A percentile compares a stretch with the other conserved stretches of the same genome.
These are phyloP conservation scores for Leccinum truebloodii DNA, from an alignment of 768 basidiomycete species.

Conservation along the genomic window DNA sequence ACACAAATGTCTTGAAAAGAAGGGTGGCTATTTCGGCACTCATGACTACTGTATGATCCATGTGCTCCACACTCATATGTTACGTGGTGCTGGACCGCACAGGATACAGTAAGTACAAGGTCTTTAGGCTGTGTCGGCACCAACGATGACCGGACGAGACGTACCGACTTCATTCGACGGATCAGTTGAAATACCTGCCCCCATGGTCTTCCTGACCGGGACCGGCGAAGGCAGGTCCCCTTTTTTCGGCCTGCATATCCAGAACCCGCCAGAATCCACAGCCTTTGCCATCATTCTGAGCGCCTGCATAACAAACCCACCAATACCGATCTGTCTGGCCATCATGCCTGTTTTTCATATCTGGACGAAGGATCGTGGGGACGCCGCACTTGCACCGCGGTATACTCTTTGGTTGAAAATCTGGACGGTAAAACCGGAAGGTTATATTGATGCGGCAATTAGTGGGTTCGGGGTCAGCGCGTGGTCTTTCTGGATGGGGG, in stretches of 20 bases:
- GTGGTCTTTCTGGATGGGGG: constrained; percentile 35
- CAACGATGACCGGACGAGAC: neutral
- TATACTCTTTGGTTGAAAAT: constrained; percentile 64
- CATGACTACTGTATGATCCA: neutral
- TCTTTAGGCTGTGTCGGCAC: constrained; percentile 4
- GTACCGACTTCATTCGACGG: constrained; percentile 4
- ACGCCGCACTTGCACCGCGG: constrained; percentile 75
- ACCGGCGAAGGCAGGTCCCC: constrained; percentile 49
- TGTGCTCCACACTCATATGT: neutral
- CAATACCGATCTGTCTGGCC: constrained; percentile 63
- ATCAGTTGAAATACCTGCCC: neutral
- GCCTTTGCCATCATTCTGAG: constrained; percentile 82
- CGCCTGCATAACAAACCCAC: constrained; percentile 76
- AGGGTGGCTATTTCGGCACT: neutral
- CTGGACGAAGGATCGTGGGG: constrained; percentile 68
- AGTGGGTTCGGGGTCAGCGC: constrained; percentile 42
- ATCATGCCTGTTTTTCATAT: constrained; percentile 73
- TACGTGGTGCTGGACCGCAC: neutral
- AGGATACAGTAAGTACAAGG: neutral
- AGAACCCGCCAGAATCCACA: constrained; percentile 75
- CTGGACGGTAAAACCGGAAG: constrained; percentile 84
- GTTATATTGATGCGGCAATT: constrained; percentile 84
- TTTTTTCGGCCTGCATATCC: constrained; percentile 66
- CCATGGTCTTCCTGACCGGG: neutral
- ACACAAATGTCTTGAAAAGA: constrained; percentile 4